These are phyloP conservation scores for Scleromitrula shiraiana DNA, from an alignment of 2,329 filamentous ascomycete genomes.

Conservation along the genomic window DNA sequence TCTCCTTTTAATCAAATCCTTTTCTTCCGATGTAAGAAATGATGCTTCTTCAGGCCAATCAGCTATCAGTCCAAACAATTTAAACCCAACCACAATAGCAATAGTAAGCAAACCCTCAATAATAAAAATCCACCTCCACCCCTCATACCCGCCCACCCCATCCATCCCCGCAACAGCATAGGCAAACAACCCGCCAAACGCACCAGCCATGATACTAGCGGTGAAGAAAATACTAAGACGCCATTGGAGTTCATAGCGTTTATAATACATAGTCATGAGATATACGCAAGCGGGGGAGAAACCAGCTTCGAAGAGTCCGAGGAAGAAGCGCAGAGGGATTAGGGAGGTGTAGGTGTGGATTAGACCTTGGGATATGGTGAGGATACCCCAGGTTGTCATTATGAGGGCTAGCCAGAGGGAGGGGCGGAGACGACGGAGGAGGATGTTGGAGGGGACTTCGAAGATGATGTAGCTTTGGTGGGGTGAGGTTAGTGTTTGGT, in stretches of 20 bases:
- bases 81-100: constrained; percentile 29
- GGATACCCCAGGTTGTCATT: constrained; percentile 38
- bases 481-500: not conserved
- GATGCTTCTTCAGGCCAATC: constrained; percentile 36
- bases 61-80: constrained; percentile 36
- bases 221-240: constrained; percentile 48
- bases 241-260: constrained; percentile 40
- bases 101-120: constrained; percentile 36
- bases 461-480: constrained; percentile 31
- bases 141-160: constrained; percentile 41
- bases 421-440: constrained; percentile 30
- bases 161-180: constrained; percentile 46
- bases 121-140: constrained; percentile 37
- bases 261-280: constrained; percentile 42
- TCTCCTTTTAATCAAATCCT: constrained; percentile 19
- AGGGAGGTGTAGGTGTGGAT: constrained; percentile 51
- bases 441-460: constrained; percentile 26
- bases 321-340: constrained; percentile 59
- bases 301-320: constrained; percentile 42
- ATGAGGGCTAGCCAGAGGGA: constrained; percentile 33
- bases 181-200: constrained; percentile 47
- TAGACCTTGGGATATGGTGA: constrained; percentile 18
- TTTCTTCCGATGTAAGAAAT: constrained; percentile 36
- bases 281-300: constrained; percentile 54
- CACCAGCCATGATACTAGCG: constrained; percentile 43